A percentile compares a stretch with the other conserved stretches of the same genome.
These are phyloP conservation scores for Isabelozyma pseudorhagii DNA, from an alignment of 805 yeast genomes.

Conservation along the genomic window DNA sequence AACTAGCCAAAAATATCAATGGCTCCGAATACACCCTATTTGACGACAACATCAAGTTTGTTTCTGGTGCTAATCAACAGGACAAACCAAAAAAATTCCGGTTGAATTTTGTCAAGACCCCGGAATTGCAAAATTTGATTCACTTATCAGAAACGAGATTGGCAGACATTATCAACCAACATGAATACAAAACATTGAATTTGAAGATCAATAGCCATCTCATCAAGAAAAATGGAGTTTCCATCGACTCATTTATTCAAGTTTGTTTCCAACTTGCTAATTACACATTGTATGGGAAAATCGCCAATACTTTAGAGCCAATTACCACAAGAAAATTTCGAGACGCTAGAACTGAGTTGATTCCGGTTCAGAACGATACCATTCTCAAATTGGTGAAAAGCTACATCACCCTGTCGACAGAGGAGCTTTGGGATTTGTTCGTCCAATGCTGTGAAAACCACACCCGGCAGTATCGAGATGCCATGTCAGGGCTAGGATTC, in stretches of 20 bases:
- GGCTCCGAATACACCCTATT: conserved; percentile 56
- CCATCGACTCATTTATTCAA: conserved; percentile 52
- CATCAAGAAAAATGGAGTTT: conserved; percentile 29
- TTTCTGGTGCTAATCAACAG: conserved; percentile 33
- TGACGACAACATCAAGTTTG: conserved; percentile 33
- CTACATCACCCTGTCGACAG: conserved; percentile 55
- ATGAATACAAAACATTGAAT: conserved; percentile 46
- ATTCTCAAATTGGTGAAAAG: conserved; percentile 54
- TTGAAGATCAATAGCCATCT: conserved; percentile 36
- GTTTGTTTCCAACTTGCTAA: conserved; percentile 51
- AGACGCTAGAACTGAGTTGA: conserved; percentile 67
- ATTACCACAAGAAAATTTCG: conserved; percentile 65
- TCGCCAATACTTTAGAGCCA: conserved; percentile 51
- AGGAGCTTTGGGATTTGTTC: conserved; percentile 50
- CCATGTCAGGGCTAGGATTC: conserved; percentile 64
- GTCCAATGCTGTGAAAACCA: conserved; percentile 52
- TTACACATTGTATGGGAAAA: conserved; percentile 53
- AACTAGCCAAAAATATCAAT: conserved; percentile 56
- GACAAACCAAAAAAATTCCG: conserved; percentile 32
- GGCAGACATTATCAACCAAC: conserved; percentile 57
- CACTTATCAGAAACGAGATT: conserved; percentile 58
- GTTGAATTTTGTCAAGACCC: conserved; percentile 37
- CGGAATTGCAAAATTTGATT: conserved; percentile 45
- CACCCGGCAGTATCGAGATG: conserved; percentile 43
- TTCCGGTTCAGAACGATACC: conserved; percentile 59